Evolutionary conservation across 805 yeast genomes (phyloP).

Genomic region (Barnettozyma sp.): DNA sequence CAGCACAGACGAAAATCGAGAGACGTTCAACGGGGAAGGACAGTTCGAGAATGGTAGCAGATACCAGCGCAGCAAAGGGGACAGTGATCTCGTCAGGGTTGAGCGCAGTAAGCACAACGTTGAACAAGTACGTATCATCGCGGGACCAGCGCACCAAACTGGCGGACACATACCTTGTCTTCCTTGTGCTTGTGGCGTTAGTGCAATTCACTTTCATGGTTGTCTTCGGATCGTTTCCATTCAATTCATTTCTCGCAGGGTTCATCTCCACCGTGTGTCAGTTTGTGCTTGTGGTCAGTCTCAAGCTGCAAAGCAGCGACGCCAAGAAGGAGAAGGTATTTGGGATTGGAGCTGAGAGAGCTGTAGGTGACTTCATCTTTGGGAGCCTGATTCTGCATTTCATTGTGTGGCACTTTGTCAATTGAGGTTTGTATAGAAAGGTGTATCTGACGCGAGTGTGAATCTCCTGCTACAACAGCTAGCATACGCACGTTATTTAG

Average conservation of each 20-base stretch:
- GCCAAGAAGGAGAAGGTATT: constrained; percentile 20
- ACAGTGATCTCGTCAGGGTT: too few relatives aligned
- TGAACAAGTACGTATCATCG: constrained; percentile 27
- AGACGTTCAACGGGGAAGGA: too few relatives aligned
- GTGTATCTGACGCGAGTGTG: too few relatives aligned
- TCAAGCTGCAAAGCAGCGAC: constrained; percentile 62
- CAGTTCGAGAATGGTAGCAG: too few relatives aligned
- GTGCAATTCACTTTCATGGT: constrained; percentile 74
- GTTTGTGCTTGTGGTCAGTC: constrained; percentile 78
- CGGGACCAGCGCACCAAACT: constrained; percentile 44
- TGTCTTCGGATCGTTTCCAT: constrained; percentile 85
- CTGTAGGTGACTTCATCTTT: constrained; percentile 82
- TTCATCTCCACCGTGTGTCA: constrained; percentile 91
- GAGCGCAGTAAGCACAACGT: constrained; percentile 28
- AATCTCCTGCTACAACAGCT: too few relatives aligned
- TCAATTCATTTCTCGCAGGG: constrained; percentile 94
- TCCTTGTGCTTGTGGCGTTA: constrained; percentile 66
- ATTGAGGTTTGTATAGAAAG: constrained; percentile 33
- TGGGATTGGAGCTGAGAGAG: constrained; percentile 44
- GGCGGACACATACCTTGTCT: constrained; percentile 71
- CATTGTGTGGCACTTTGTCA: constrained; percentile 83
- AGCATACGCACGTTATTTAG: too few relatives aligned
- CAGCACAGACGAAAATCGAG: too few relatives aligned
- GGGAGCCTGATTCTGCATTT: constrained; percentile 89
- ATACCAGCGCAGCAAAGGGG: too few relatives aligned